Base-by-base conservation (phyloP, 306 rosid species). In the Glycine soja region DNA sequence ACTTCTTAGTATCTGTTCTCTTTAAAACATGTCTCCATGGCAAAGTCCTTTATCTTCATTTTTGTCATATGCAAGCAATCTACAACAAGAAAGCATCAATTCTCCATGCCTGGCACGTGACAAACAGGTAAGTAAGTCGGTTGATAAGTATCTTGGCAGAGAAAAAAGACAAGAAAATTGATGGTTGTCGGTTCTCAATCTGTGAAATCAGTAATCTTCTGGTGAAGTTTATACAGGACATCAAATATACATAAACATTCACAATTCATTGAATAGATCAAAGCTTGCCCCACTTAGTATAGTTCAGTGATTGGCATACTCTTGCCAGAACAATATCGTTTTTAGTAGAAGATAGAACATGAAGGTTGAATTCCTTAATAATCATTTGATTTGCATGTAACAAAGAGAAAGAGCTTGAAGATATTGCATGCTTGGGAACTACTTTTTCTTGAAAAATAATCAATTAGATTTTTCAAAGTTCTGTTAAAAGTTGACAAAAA, bases 151-250 rank as follows among this genome's bases (percentile, higher is more conserved):
- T 24, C 30, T 24, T 24, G 30, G 30, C 30, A 24, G 71, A 53
- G 74, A 64, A 85, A 52, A 40, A 53, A 2, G 57, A 10, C 30
- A 57, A 66, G 78, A 58, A 77, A 43, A 11, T 45, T 59, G 30
- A 68, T 67, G 81, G 68, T 68, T 74, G 78, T 79, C 45, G 74
- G 58, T 74, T n/a, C 77, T 78, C 38, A 80, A 50, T 72, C 62
- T 62, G 57, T 72, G 78, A 42, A 80, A 47, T 13, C 79, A 64
- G 18, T 47, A 80, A 71, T 40, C 66, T 5, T 36, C 72, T 18
- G 53, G 36, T 15, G 67, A 32, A 61, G 6, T 46, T 71, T 50
- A 18, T 48, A 47, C 45, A 57, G 9, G 67, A 36, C 12, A 77
- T n/a, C 8, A 38, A 38, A 38, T 13, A 14, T 40, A 19, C 58